Base-by-base conservation (phyloP, 2,329 filamentous ascomycete genomes). In the Cordyceps cicadae region DNA sequence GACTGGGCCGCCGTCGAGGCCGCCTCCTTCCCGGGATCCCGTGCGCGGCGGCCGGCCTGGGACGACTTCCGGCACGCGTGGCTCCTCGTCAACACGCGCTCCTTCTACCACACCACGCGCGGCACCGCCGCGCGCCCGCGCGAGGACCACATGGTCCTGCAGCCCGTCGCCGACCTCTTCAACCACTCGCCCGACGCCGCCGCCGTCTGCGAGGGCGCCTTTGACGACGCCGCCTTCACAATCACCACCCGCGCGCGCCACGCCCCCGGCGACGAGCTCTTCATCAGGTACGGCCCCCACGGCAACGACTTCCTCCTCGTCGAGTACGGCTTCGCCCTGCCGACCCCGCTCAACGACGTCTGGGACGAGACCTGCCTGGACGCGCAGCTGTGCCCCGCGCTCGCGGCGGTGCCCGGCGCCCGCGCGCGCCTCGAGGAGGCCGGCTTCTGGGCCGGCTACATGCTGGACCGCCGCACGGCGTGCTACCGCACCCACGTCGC, bases 131-230 rank as follows among this genome's bases (percentile, higher is more conserved):
- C 71, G 63, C 70, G 75, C 26, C 65, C 72, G 66, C 67, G 73
- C 67, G 71, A 81, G 65, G 87, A 89, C 66, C 83, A 83, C 67
- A 83, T 90, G 77, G 83, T 83, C 11, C 79, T 90, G 65, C 87
- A 86, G 70, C 88, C 88, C 0, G 86, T 89, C 41, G 84, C 87
- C 1, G 88, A 92, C 70, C 83, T 89, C 60, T 87, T 91, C 76
- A 92, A 84, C 66, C 81, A 82, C 67, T 70, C 75, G 5, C 73
- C 79, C 45, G 65, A 65, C 11, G 78, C 79, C 29, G 87, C 65
- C 11, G 78, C 79, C 32, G 87, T 83, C 70, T 87, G 84, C 70
- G 71, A 76, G 15, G 83, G 85, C 0, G 68, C 75, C n/a, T 83
- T 82, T 66, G 75, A 79, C 51, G 63, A 71, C 1, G 70, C 72